phyloP scores from a whole-genome alignment of 148 eudicot genomes.

The Diospyros kaki region DNA sequence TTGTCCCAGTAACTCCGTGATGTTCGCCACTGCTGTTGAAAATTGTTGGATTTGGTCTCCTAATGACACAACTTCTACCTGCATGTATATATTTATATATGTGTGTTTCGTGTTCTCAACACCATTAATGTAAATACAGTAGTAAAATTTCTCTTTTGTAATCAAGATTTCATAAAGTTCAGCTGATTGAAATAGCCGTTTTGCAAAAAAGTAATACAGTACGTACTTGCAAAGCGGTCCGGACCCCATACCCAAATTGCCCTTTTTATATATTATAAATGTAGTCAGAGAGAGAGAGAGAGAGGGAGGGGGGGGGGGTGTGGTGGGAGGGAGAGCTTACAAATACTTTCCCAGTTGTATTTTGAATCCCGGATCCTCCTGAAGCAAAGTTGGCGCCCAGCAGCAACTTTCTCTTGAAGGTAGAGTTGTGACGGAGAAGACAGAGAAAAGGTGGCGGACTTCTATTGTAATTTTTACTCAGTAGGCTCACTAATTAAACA shows the following conservation, averaged over 20 bases:
- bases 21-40: constrained; percentile 8
- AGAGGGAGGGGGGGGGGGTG: not conserved
- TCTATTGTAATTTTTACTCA: not conserved
- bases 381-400: constrained; percentile 31
- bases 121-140: not conserved
- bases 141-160: not conserved
- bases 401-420: constrained; percentile 12
- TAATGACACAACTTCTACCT: constrained; percentile 17
- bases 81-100: not conserved
- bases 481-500: constrained; percentile 16
- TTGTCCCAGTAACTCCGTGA: constrained; percentile 12
- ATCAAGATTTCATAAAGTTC: too few relatives aligned
- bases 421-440: not conserved
- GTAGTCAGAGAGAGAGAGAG: too few relatives aligned
- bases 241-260: too few relatives aligned
- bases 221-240: too few relatives aligned
- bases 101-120: not conserved
- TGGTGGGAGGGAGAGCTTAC: constrained; percentile 4
- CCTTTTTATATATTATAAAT: not conserved
- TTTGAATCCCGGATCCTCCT: constrained; percentile 26
- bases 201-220: too few relatives aligned
- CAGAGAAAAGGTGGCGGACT: constrained; percentile 27
- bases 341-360: constrained; percentile 11
- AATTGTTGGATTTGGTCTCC: constrained; percentile 27
- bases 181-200: too few relatives aligned